A percentile compares a stretch with the other conserved stretches of the same genome.
These are phyloP conservation scores for Penicillium antarcticum DNA, from an alignment of 495 filamentous ascomycete species.

Conservation along the genomic window DNA sequence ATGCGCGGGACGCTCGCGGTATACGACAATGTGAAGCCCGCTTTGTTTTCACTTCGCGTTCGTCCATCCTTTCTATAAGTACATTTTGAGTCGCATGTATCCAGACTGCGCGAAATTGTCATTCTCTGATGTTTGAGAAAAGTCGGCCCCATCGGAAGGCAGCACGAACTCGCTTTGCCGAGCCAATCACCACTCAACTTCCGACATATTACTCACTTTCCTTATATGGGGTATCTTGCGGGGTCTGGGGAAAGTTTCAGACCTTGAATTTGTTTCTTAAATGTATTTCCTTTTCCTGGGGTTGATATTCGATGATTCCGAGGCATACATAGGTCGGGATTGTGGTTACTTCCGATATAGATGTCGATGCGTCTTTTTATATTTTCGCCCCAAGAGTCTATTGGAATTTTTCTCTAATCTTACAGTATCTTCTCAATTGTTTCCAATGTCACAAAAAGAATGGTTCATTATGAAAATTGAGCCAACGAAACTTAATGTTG, in stretches of 20 bases:
- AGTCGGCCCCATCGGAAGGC: neutral
- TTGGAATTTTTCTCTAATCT: too few species aligned
- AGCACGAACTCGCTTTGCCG: neutral
- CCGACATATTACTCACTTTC: neutral
- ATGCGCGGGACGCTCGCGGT: slow-evolving; percentile 29
- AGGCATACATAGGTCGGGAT: neutral
- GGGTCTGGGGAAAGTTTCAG: neutral
- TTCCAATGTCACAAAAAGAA: too few species aligned
- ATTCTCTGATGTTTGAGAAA: neutral
- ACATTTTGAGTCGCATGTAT: too few species aligned
- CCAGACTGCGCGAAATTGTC: neutral
- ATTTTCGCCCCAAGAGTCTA: too few species aligned
- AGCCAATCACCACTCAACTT: neutral
- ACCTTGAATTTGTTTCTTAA: neutral
- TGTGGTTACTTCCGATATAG: slow-evolving; percentile 2
- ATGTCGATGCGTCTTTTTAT: too few species aligned
- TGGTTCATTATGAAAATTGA: too few species aligned
- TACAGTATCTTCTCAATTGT: too few species aligned
- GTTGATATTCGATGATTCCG: too few species aligned
- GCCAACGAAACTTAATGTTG: too few species aligned
- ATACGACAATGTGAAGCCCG: slow-evolving; percentile 10
- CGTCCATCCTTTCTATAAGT: neutral
- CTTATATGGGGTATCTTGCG: neutral
- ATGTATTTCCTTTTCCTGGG: too few species aligned
- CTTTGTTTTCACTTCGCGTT: neutral